Base-by-base conservation (phyloP, 345 rosid genomes). In the Arabis hirsuta region DNA sequence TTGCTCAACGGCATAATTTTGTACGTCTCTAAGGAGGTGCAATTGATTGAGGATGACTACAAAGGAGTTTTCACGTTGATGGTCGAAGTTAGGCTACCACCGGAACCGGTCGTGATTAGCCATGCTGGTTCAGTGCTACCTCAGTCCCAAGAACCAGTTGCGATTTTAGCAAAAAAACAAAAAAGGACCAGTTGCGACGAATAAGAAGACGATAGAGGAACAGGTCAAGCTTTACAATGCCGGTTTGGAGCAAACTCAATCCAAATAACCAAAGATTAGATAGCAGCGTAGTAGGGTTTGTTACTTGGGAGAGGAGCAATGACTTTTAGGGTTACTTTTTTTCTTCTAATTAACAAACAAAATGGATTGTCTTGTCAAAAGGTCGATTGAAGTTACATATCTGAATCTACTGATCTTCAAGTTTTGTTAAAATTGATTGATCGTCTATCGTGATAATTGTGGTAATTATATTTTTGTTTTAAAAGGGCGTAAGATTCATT, bases 31-130 rank as follows among this genome's bases (percentile, higher is more conserved):
- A 1, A 20, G 0, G 4, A 29, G 6, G 54, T 46, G 20, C 24
- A 2, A n/a, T 1, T 7, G 7, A 12, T 57, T 31, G 29, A 73
- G 6, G 27, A 27, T 5, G 26, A 38, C 0, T 73, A 57, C 54
- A 73, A 52, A 29, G 78, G 78, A 65, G 45, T 57, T 65, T 65
- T 73, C 24, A 65, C 7, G 19, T 57, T 73, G 72, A 29, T 24
- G 59, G 38, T 51, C 11, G 3, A 73, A 48, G 39, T 73, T 50
- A 73, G 2, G 8, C 6, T 73, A 22, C 61, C 61, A 53, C 41
- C 38, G n/a, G 53, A 53, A 43, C 55, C 47, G 24, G 39, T 43
- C n/a, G 14, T 20, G 11, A 4, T 54, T 32, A 43, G 20, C 69
- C 47, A 19, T 27, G 31, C 12, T 59, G 67, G 67, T 41, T 71